Conservation (phyloP, 306 rosid genomes). For the Aeschynomene evenia region DNA sequence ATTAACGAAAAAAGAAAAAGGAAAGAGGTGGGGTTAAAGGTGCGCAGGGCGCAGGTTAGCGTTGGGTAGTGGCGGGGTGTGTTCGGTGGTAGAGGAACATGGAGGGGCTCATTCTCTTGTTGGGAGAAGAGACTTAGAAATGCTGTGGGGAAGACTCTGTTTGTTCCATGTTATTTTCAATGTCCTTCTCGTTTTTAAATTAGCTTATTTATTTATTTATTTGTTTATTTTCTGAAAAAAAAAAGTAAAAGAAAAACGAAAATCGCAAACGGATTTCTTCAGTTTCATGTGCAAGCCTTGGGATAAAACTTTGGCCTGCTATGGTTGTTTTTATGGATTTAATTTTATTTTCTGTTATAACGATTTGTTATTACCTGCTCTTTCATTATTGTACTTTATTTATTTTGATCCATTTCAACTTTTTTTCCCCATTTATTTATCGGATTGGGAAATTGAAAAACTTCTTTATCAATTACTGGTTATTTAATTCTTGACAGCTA, state of each 20-base stretch:
- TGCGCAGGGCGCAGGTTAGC: constrained; percentile 42
- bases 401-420: neutral
- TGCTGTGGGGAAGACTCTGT: constrained; percentile 28
- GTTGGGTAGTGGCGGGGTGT: constrained; percentile 35
- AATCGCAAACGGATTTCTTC: neutral
- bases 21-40: neutral
- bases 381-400: neutral
- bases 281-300: neutral
- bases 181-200: neutral
- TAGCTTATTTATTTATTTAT: too few relatives aligned
- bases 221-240: neutral
- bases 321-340: neutral
- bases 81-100: constrained; percentile 77
- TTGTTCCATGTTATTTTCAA: constrained; percentile 34
- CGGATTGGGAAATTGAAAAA: neutral
- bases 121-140: constrained; percentile 33
- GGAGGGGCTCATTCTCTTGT: constrained; percentile 49
- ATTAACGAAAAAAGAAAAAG: too few relatives aligned
- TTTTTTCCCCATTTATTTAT: neutral
- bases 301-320: neutral
- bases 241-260: neutral
- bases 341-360: neutral
- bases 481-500: too few relatives aligned
- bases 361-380: neutral
- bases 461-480: neutral